Percentiles rank a stretch among this genome's conserved stretches.
Evolutionary conservation across 176 grass and related monocot species (phyloP).

Genomic region (Triticum turgidum): DNA sequence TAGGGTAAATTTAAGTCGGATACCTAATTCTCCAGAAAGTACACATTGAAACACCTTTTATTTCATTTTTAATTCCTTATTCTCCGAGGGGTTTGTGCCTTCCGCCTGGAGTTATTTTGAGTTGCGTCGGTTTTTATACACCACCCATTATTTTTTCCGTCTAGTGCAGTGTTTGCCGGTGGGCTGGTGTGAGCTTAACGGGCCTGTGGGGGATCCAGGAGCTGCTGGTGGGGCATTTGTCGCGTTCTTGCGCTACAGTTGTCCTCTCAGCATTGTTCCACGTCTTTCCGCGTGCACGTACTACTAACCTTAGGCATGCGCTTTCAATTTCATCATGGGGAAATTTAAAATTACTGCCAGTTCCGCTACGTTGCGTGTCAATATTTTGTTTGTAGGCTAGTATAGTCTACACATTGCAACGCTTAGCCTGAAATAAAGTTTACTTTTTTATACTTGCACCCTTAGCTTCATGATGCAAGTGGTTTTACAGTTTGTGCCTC

Average conservation of each 20-base stretch:
- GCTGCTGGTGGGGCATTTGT: conserved; percentile 34
- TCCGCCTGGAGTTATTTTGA: conserved; percentile 43
- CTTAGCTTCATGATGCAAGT: neutral
- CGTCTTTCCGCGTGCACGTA: conserved; percentile 11
- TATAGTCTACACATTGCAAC: neutral
- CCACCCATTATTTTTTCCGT: conserved; percentile 4
- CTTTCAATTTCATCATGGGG: neutral
- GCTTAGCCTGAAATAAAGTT: neutral
- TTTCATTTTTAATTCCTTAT: conserved; percentile 66
- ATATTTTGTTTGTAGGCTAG: neutral
- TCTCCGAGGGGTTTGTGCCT: conserved; percentile 43
- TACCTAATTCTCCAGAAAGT: conserved; percentile 98
- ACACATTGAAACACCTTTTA: conserved; percentile 98
- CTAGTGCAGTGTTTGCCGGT: conserved; percentile 35
- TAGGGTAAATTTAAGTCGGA: conserved; percentile 95
- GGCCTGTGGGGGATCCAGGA: conserved; percentile 12
- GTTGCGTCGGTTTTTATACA: conserved; percentile 53
- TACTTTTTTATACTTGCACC: neutral
- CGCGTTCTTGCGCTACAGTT: neutral
- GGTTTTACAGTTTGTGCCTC: neutral
- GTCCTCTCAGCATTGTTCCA: neutral
- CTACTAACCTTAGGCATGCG: neutral
- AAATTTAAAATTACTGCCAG: neutral
- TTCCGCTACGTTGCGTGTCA: neutral
- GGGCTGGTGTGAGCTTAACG: conserved; percentile 16